Base-by-base conservation (phyloP, 805 yeast species). In the Ogataea neopini region DNA sequence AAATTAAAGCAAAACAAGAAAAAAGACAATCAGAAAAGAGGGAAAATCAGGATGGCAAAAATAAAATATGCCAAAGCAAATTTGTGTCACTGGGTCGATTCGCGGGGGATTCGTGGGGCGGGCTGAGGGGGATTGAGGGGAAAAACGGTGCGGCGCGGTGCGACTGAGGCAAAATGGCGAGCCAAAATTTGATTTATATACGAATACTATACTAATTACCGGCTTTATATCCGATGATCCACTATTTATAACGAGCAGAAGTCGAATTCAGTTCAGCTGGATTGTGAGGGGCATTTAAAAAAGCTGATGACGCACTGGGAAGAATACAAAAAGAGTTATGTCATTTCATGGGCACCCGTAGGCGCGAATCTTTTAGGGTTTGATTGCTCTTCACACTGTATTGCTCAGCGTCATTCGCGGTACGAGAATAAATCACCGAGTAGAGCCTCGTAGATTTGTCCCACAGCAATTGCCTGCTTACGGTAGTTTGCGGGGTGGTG, bases 41-140 rank as follows among this genome's bases (percentile, higher is more conserved):
- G 22, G 33, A 17, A 15, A 15, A 26, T 13, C 11, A 39, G 34
- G 42, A 39, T 26, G 42, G 42, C 42, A 39, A 39, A 39, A 25
- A n/a, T 9, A n/a, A n/a, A n/a, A 8, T 22, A 8, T 39, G 34
- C 20, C 33, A 39, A 25, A 20, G 42, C 25, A 18, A 25, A 39
- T 26, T 25, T 39, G 42, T 39, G 42, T 39, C 42, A 39, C 42
- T 25, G 19, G 42, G 25, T 32, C 42, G 42, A 34, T 34, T 34
- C 37, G 37, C 23, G 37, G 37, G 37, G 37, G 14, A 34, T 13
- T 34, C 23, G 37, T 34, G 37, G 37, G 37, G 37, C 37, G 37
- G 20, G 17, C 35, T n/a, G 35, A 20, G n/a, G 37, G 37, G 4
- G 37, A 11, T n/a, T 5, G n/a, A 19, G 23, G 25, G 25, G 9